Conservation (phyloP, 2,329 filamentous ascomycete species). For the Lanzia echinophila region DNA sequence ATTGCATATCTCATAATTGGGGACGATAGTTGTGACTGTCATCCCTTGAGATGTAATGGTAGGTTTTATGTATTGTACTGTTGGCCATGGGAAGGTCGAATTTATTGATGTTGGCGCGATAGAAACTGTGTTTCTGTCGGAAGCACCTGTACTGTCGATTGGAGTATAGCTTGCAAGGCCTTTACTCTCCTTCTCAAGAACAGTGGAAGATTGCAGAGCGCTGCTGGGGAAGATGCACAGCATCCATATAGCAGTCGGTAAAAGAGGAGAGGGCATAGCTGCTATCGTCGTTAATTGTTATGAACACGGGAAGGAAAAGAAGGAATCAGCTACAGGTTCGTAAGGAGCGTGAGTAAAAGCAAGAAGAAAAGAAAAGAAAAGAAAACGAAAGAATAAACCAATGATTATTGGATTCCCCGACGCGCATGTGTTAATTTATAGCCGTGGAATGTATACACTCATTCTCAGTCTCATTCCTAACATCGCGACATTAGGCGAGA, state of each 20-base stretch:
- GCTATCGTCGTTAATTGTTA: background rate
- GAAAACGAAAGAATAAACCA: constrained; percentile 2
- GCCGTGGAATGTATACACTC: constrained; percentile 4
- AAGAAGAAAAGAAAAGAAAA: background rate
- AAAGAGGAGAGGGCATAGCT: background rate
- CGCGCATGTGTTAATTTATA: background rate
- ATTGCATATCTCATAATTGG: constrained; percentile 20
- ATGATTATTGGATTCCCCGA: background rate
- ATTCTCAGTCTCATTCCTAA: background rate
- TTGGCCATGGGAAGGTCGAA: constrained; percentile 12
- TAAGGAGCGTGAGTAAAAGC: background rate
- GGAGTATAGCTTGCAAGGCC: background rate
- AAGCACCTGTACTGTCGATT: background rate
- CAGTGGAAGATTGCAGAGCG: background rate
- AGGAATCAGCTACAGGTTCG: background rate
- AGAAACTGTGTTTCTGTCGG: background rate
- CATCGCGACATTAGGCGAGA: background rate
- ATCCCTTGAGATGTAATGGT: constrained; percentile 14
- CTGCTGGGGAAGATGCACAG: background rate
- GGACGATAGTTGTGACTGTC: constrained; percentile 16
- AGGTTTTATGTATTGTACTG: constrained; percentile 8
- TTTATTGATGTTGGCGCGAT: constrained; percentile 5
- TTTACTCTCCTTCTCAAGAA: background rate
- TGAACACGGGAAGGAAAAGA: background rate
- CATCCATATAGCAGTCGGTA: background rate